Conservation (phyloP, 2,329 filamentous ascomycete species). For the Chaetomium sp. region DNA sequence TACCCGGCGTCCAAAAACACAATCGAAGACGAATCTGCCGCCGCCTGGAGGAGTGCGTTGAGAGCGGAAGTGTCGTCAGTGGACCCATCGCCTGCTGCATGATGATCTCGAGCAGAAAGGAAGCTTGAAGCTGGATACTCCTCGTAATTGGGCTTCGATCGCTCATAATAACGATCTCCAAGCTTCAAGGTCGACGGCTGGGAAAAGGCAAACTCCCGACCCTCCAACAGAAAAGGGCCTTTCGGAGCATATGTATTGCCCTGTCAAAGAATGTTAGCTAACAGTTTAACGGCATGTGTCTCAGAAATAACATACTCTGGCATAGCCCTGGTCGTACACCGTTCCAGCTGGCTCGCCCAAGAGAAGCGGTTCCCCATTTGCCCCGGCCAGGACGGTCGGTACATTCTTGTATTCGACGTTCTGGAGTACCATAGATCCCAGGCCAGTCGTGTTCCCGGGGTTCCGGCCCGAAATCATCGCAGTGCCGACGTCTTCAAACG, state of each 20-base stretch:
- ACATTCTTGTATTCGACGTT: slow-evolving; percentile 38
- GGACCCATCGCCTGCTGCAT: slow-evolving; percentile 62
- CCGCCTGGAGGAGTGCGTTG: slow-evolving; percentile 27
- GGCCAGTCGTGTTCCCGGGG: slow-evolving; percentile 31
- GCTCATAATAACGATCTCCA: slow-evolving; percentile 38
- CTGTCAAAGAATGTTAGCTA: slow-evolving; percentile 30
- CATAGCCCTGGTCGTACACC: slow-evolving; percentile 50
- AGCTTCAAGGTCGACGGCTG: slow-evolving; percentile 54
- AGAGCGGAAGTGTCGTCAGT: slow-evolving; percentile 52
- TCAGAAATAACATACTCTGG: slow-evolving; percentile 18
- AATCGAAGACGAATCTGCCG: slow-evolving; percentile 41
- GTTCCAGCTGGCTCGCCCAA: slow-evolving; percentile 41
- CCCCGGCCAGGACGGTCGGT: slow-evolving; percentile 32
- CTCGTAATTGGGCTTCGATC: slow-evolving; percentile 61
- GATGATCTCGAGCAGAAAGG: slow-evolving; percentile 53
- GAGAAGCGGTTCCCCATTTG: slow-evolving; percentile 43
- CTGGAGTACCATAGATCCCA: slow-evolving; percentile 40
- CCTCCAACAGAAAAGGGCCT: slow-evolving; percentile 43
- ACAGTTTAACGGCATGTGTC: neutral
- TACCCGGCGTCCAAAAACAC: slow-evolving; percentile 58
- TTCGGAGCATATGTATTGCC: slow-evolving; percentile 58
- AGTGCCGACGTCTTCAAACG: slow-evolving; percentile 56
- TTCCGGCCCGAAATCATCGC: slow-evolving; percentile 59
- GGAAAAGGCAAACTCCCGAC: slow-evolving; percentile 35
- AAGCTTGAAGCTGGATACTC: slow-evolving; percentile 46